phyloP scores from a whole-genome alignment of 129 eudicot genomes.

The Smallanthus sonchifolius region DNA sequence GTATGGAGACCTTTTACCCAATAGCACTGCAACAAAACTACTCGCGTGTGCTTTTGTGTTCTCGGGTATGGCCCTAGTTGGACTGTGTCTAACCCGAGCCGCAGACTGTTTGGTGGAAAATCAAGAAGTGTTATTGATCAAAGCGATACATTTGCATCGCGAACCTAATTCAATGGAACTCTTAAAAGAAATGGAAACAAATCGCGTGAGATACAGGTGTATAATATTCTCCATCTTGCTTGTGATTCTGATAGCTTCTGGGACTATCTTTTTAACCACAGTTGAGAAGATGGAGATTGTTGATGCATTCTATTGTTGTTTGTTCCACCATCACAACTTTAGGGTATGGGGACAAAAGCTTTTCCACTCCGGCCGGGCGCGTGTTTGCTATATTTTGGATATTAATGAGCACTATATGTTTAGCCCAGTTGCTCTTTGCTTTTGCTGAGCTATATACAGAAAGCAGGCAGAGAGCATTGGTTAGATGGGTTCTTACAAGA shows the following conservation, averaged over 20 bases:
- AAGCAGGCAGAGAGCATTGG: conserved; percentile 50
- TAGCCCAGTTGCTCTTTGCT: conserved; percentile 81
- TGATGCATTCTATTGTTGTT: conserved; percentile 89
- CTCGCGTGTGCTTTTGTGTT: conserved; percentile 86
- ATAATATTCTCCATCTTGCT: conserved; percentile 35
- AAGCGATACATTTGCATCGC: conserved; percentile 53
- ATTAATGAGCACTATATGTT: conserved; percentile 61
- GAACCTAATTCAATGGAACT: conserved; percentile 44
- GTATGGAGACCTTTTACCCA: conserved; percentile 85
- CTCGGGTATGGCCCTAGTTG: conserved; percentile 80
- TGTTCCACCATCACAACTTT: conserved; percentile 81
- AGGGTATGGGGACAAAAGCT: conserved; percentile 90
- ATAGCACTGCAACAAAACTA: conserved; percentile 51
- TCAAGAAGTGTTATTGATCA: conserved; percentile 69
- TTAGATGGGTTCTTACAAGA: conserved; percentile 59
- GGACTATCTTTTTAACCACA: conserved; percentile 52
- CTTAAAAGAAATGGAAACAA: conserved; percentile 56
- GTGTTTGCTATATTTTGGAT: conserved; percentile 89
- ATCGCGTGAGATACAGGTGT: conserved; percentile 65
- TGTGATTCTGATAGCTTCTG: conserved; percentile 45
- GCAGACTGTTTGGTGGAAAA: conserved; percentile 85
- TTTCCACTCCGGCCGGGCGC: conserved; percentile 76
- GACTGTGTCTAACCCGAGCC: conserved; percentile 56
- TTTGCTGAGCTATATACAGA: conserved; percentile 72
- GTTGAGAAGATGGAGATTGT: conserved; percentile 60